These are phyloP conservation scores for Backusella psychrophila DNA, from an alignment of 192 early-diverging fungal genomes.

Conservation along the genomic window DNA sequence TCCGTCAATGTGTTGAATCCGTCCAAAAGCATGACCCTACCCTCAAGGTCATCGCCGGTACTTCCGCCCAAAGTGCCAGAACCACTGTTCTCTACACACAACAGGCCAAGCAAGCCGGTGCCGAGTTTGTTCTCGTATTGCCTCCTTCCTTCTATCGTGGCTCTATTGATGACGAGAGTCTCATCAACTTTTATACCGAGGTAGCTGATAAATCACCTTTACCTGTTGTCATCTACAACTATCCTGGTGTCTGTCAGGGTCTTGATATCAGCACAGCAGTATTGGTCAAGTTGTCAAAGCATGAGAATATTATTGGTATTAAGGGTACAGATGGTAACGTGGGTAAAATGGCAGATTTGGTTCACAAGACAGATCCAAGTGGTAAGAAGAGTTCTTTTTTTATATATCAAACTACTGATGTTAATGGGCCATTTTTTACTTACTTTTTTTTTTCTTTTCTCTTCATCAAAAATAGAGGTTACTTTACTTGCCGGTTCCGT, in stretches of 20 bases:
- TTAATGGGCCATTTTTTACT: background rate
- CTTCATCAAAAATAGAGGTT: conserved; percentile 12
- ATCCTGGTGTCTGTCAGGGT: conserved; percentile 38
- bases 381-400: background rate
- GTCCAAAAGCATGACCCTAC: conserved; percentile 22
- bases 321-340: conserved; percentile 42
- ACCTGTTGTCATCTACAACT: conserved; percentile 41
- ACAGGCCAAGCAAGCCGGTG: conserved; percentile 32
- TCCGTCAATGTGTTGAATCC: conserved; percentile 12
- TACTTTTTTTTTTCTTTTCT: background rate
- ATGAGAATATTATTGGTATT: conserved; percentile 35
- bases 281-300: conserved; percentile 20
- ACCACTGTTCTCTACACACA: conserved; percentile 20
- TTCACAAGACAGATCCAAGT: conserved; percentile 22
- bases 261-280: conserved; percentile 24
- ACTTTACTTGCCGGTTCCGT: conserved; percentile 37
- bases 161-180: conserved; percentile 14
- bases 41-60: conserved; percentile 29
- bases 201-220: conserved; percentile 36
- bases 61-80: conserved; percentile 26
- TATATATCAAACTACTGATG: background rate
- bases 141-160: conserved; percentile 36
- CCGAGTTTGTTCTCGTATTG: conserved; percentile 26
- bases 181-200: conserved; percentile 18
- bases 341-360: conserved; percentile 37